A percentile compares a stretch with the other conserved stretches of the same genome.
These are phyloP conservation scores for Gossypium schwendimanii DNA, from an alignment of 441 rosid species.

Conservation along the genomic window DNA sequence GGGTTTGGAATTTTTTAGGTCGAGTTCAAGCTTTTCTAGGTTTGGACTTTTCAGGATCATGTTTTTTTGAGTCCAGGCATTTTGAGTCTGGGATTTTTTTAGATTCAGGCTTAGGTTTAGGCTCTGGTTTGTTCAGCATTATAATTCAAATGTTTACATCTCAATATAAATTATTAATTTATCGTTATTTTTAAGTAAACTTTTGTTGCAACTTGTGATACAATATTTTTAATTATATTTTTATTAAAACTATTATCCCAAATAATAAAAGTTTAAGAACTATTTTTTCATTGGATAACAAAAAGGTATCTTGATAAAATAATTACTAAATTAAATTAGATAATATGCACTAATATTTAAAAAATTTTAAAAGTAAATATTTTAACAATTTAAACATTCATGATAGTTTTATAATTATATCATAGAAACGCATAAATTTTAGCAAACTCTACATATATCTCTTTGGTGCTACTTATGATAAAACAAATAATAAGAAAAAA, in stretches of 20 bases:
- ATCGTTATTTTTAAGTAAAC: too few species aligned
- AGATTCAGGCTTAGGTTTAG: not conserved
- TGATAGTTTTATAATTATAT: not conserved
- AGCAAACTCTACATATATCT: not conserved
- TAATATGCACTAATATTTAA: not conserved
- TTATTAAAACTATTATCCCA: not conserved
- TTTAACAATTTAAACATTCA: not conserved
- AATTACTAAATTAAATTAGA: not conserved
- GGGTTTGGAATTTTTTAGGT: not conserved
- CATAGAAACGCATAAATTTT: not conserved
- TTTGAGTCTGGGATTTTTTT: not conserved
- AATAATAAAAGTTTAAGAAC: not conserved
- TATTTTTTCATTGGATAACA: not conserved
- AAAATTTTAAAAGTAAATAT: not conserved
- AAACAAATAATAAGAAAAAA: too few species aligned
- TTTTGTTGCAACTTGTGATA: too few species aligned
- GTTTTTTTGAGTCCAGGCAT: not conserved
- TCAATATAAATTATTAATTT: not conserved
- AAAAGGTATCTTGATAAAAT: not conserved
- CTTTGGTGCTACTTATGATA: not conserved
- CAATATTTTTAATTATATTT: not conserved
- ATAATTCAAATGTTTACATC: not conserved
- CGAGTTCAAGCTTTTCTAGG: not conserved
- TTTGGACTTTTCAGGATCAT: not conserved
- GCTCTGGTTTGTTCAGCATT: not conserved